A percentile compares a stretch with the other conserved stretches of the same genome.
These are phyloP conservation scores for Primulina huaijiensis DNA, from an alignment of 257 asterid genomes.

Conservation along the genomic window DNA sequence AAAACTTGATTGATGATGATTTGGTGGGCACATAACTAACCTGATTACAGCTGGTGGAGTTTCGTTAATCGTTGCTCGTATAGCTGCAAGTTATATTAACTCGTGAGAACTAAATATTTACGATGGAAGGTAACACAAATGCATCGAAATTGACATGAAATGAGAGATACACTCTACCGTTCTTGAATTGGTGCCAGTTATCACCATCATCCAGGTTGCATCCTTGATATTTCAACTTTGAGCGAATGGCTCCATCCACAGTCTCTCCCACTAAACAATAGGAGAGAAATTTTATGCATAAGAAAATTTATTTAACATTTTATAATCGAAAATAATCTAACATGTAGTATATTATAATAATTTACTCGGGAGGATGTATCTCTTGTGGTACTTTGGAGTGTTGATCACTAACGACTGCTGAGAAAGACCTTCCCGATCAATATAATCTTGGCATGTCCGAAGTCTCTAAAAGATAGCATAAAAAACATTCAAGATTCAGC, in stretches of 20 bases:
- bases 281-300: not conserved
- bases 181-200: conserved; percentile 66
- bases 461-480: conserved; percentile 54
- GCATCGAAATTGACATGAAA: conserved; percentile 1
- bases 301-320: not conserved
- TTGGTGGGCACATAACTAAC: conserved; percentile 32
- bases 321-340: conserved; percentile 3
- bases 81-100: conserved; percentile 41
- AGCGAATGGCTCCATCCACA: conserved; percentile 43
- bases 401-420: conserved; percentile 84
- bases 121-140: not conserved
- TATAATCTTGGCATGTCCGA: conserved; percentile 75
- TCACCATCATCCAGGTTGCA: conserved; percentile 69
- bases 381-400: conserved; percentile 80
- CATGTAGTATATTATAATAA: conserved; percentile 11
- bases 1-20: conserved; percentile 13
- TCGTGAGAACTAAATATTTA: conserved; percentile 15
- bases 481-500: conserved; percentile 22
- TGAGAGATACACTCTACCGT: conserved; percentile 37
- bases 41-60: conserved; percentile 52
- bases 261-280: conserved; percentile 68
- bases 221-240: conserved; percentile 58
- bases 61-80: conserved; percentile 65
- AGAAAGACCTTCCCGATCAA: conserved; percentile 80
- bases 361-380: conserved; percentile 85